Evolutionary conservation across 352 stramenopile species (phyloP), one percentile per base, ranked within the genome.

Genomic region (Phytophthora rubi): DNA sequence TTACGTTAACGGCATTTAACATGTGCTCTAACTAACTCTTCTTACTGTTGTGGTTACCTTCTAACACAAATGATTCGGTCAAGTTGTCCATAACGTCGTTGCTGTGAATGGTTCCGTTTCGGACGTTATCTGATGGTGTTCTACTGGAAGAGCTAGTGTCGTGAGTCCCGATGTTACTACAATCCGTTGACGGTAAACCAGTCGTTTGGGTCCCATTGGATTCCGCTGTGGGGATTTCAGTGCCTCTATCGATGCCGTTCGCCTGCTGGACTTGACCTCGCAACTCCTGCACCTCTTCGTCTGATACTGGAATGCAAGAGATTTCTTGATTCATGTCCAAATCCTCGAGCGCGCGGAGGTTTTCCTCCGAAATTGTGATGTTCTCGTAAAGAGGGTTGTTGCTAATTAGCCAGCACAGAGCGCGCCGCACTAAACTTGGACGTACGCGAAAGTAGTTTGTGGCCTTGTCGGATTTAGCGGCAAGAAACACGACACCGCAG

Each of bases 301-400:
- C 37, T 16, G 37, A 30, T 30, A 30, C 26, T 6, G 26, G 26
- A 30, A 30, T 30, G 26, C 26, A 30, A 30, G 26, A 2, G 26
- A 30, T 30, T 30, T 30, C 26, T 30, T 30, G 26, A 15, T 16
- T 44, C 9, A 10, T 44, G 13, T 44, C 26, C 26, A 30, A 30
- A 30, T 30, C 26, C 26, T 30, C 2, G 26, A 26, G 23, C 26
- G 26, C 26, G 26, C 6, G 26, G 26, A 44, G 9, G 3, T 56
- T 68, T 10, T 58, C 42, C 2, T 68, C 42, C 3, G 54, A 58
- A 13, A 62, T 49, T 2, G 1, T 35, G 4, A 68, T 45, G 12
- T 51, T 33, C 33, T 42, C 10, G n/a, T 62, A 68, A 4, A 62
- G 23, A 3, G 62, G 32, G 8, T 68, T 62, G 15, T 68, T 30